Evolutionary conservation across 768 basidiomycete genomes (phyloP).

Genomic region (Imleria badia): DNA sequence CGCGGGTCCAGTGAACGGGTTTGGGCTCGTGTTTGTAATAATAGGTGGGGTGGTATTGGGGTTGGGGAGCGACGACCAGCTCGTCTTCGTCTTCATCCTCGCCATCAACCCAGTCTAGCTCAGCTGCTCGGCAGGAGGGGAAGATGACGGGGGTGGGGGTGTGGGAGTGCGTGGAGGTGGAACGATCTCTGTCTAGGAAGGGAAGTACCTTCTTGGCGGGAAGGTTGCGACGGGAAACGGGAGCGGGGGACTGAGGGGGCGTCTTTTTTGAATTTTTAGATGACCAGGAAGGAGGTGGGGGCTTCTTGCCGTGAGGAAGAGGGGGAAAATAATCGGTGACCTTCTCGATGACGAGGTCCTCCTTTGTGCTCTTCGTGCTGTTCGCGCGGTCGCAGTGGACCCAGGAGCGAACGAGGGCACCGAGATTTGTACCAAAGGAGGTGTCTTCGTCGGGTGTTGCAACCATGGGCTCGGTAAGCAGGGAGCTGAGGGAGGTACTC

Average conservation of each 20-base stretch:
- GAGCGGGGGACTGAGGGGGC: slow-evolving; percentile 11
- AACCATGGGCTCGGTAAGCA: slow-evolving; percentile 42
- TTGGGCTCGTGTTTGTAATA: slow-evolving; percentile 17
- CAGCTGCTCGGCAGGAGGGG: slow-evolving; percentile 31
- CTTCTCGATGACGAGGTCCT: slow-evolving; percentile 28
- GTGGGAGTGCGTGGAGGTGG: slow-evolving; percentile 25
- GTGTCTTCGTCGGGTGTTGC: slow-evolving; percentile 41
- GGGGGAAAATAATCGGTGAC: slow-evolving; percentile 31
- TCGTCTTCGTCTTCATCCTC: slow-evolving; percentile 23
- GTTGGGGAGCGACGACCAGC: slow-evolving; percentile 17
- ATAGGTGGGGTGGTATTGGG: slow-evolving; percentile 15
- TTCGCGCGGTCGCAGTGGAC: slow-evolving; percentile 27
- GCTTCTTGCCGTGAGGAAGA: slow-evolving; percentile 20
- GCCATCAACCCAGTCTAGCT: slow-evolving; percentile 30
- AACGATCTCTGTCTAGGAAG: slow-evolving; percentile 11
- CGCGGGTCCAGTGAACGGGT: slow-evolving; percentile 17
- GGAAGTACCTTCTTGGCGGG: slow-evolving; percentile 5
- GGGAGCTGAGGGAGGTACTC: slow-evolving; percentile 54
- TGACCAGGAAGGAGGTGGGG: not conserved
- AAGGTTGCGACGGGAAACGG: slow-evolving; percentile 11
- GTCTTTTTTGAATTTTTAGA: slow-evolving; percentile 23
- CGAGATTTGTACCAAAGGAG: slow-evolving; percentile 48
- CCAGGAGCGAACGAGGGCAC: slow-evolving; percentile 36
- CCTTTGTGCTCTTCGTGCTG: slow-evolving; percentile 27
- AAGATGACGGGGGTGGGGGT: slow-evolving; percentile 34